These are phyloP conservation scores for Verbena officinalis DNA, from an alignment of 257 asterid genomes.

Conservation along the genomic window DNA sequence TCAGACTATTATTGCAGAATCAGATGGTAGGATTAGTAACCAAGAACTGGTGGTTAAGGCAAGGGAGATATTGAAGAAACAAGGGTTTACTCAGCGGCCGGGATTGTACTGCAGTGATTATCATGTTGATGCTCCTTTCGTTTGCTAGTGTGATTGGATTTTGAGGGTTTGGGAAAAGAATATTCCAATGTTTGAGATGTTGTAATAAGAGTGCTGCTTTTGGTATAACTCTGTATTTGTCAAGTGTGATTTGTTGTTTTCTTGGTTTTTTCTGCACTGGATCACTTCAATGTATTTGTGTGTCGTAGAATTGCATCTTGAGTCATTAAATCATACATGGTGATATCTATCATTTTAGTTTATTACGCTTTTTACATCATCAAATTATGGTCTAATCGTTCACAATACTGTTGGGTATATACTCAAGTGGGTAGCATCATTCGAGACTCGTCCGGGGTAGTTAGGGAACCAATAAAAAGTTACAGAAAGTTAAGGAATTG, in stretches of 20 bases:
- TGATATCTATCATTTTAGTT: no score
- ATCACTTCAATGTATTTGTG: conserved; percentile 8
- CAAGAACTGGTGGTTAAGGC: conserved; percentile 75
- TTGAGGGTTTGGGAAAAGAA: neutral
- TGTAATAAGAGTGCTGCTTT: neutral
- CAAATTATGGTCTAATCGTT: no score
- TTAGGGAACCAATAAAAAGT: no score
- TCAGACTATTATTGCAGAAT: conserved; percentile 68
- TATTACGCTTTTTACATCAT: no score
- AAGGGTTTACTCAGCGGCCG: conserved; percentile 88
- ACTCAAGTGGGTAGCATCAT: no score
- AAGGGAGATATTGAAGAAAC: conserved; percentile 67
- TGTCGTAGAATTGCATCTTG: no score
- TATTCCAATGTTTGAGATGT: conserved; percentile 3
- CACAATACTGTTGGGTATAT: no score
- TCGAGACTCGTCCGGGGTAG: no score
- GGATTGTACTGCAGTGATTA: conserved; percentile 86
- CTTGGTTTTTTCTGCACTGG: conserved; percentile 4
- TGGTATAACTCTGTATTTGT: neutral
- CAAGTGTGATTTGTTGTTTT: conserved; percentile 28
- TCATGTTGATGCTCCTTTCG: conserved; percentile 79
- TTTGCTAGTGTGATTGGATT: conserved; percentile 44
- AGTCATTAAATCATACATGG: no score
- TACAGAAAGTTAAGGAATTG: no score
- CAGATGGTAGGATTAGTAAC: conserved; percentile 66